These are phyloP conservation scores for Cryptomeria japonica DNA, from an alignment of 75 land plant genomes.

Conservation along the genomic window DNA sequence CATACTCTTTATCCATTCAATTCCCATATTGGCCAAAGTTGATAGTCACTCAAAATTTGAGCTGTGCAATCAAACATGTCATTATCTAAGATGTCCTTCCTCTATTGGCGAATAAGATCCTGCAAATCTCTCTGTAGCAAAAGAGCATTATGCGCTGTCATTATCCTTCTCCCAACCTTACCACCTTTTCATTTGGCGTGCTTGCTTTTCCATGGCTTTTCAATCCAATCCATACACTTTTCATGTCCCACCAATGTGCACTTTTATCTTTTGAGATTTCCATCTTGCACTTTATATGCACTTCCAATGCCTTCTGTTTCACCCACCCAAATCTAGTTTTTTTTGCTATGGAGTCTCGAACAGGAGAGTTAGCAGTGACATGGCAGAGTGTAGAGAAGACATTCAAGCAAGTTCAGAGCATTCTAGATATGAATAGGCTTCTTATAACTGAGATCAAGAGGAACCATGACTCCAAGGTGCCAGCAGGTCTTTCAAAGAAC, in stretches of 20 bases:
- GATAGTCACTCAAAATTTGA: no score
- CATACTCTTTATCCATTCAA: not conserved
- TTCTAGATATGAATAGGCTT: conserved; percentile 16
- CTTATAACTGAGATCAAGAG: conserved; percentile 23
- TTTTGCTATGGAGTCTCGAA: not conserved
- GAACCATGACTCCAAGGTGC: conserved; percentile 27
- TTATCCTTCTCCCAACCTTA: not conserved
- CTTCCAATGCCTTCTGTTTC: not conserved
- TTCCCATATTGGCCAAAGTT: not conserved
- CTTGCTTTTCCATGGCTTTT: not conserved
- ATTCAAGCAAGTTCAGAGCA: conserved; percentile 19
- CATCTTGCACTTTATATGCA: not conserved
- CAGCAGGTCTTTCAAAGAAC: conserved; percentile 13
- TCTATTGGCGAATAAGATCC: not conserved
- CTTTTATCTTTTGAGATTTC: not conserved
- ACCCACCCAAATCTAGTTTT: not conserved
- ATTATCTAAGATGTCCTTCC: not conserved
- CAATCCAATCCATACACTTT: no score
- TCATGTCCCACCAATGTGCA: no score
- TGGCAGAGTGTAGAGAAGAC: conserved; percentile 16
- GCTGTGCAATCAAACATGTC: not conserved
- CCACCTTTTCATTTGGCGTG: not conserved
- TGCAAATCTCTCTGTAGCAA: not conserved
- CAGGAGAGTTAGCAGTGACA: not conserved
- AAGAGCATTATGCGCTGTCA: not conserved